Conservation (phyloP, 495 filamentous ascomycete genomes). For the Pseudoneurospora amorphoporcata region DNA sequence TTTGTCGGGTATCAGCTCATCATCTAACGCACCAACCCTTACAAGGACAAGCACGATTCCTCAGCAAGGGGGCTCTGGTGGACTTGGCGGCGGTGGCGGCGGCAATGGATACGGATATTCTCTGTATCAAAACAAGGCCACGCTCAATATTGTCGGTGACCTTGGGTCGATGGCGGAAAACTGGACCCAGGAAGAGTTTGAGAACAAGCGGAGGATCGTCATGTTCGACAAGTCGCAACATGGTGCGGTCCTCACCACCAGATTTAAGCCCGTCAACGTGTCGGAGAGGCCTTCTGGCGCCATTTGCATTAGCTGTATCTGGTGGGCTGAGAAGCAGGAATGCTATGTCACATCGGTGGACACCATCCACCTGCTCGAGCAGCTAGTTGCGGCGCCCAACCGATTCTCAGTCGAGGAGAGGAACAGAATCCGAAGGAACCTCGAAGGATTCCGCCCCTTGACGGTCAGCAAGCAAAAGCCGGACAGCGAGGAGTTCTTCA, state of each 20-base stretch:
- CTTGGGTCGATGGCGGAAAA: slow-evolving; percentile 64
- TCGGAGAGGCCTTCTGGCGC: slow-evolving; percentile 64
- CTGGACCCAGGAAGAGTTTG: slow-evolving; percentile 74
- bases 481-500: slow-evolving; percentile 95
- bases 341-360: slow-evolving; percentile 94
- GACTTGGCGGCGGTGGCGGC: slow-evolving; percentile 24
- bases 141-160: slow-evolving; percentile 76
- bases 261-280: slow-evolving; percentile 58
- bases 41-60: slow-evolving; percentile 79
- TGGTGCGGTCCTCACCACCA: slow-evolving; percentile 59
- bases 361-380: slow-evolving; percentile 85
- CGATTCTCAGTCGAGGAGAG: slow-evolving; percentile 93
- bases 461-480: slow-evolving; percentile 87
- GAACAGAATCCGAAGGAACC: slow-evolving; percentile 89
- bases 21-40: slow-evolving; percentile 48
- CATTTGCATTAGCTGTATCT: slow-evolving; percentile 83
- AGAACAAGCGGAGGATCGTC: slow-evolving; percentile 68
- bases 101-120: slow-evolving; percentile 65
- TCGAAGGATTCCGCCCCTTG: slow-evolving; percentile 80
- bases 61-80: slow-evolving; percentile 37
- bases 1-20: slow-evolving; percentile 24
- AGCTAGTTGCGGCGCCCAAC: slow-evolving; percentile 57
- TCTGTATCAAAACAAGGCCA: slow-evolving; percentile 77
- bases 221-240: slow-evolving; percentile 73
- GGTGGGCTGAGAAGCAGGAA: slow-evolving; percentile 82